Conservation (phyloP, 2,329 filamentous ascomycete genomes). For the Lecanicillium sp. region DNA sequence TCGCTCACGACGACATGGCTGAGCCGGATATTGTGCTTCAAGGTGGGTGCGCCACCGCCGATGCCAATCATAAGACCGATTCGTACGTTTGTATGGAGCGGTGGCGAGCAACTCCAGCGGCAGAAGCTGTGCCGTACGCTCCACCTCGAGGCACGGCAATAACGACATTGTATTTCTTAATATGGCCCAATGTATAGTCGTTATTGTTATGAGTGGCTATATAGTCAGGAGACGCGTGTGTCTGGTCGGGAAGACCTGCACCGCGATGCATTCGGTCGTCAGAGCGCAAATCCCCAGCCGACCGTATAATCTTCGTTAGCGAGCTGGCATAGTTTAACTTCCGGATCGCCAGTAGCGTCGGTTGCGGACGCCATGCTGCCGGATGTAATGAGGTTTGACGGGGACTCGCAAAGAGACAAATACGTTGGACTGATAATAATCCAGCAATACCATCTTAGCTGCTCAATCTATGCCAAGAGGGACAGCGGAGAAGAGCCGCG, state of each 20-base stretch:
- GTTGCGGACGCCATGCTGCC: not conserved
- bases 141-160: conserved; percentile 25
- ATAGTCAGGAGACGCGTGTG: conserved; percentile 7
- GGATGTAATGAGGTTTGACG: not conserved
- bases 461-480: not conserved
- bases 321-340: not conserved
- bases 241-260: conserved; percentile 17
- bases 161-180: conserved; percentile 25
- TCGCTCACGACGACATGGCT: conserved; percentile 15
- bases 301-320: conserved; percentile 20
- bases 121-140: conserved; percentile 16
- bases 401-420: not conserved
- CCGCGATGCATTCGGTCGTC: conserved; percentile 17
- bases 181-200: conserved; percentile 21
- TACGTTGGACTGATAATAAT: not conserved
- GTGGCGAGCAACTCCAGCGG: not conserved
- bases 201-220: conserved; percentile 18
- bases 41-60: conserved; percentile 11
- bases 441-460: not conserved
- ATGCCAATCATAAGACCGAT: conserved; percentile 16
- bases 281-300: conserved; percentile 24
- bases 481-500: too few relatives aligned
- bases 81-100: not conserved
- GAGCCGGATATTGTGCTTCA: conserved; percentile 14
- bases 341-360: not conserved